A percentile compares a stretch with the other conserved stretches of the same genome.
Evolutionary conservation across 306 rosid genomes (phyloP).

Genomic region (Cyclanthera cordifolia): DNA sequence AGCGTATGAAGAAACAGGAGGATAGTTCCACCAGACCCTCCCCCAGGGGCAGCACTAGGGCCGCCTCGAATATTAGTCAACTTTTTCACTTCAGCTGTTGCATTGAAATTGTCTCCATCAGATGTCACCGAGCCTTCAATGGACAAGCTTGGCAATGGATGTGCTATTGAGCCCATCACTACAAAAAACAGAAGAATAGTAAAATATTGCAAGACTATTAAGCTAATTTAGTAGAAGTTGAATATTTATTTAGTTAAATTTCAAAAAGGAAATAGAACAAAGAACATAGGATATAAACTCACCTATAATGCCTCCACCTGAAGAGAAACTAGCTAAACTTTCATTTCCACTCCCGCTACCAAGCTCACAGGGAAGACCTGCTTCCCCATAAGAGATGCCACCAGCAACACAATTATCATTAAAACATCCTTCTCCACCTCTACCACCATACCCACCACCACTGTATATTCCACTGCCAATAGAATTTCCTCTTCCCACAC

Average conservation of each 20-base stretch:
- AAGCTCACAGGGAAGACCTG: slow-evolving; percentile 81
- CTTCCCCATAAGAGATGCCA: slow-evolving; percentile 75
- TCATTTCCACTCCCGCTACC: slow-evolving; percentile 96
- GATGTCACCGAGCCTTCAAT: slow-evolving; percentile 62
- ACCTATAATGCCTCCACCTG: slow-evolving; percentile 97
- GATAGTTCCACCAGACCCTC: slow-evolving; percentile 93
- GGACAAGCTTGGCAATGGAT: slow-evolving; percentile 75
- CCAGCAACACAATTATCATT: slow-evolving; percentile 43
- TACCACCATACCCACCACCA: slow-evolving; percentile 99
- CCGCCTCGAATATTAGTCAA: slow-evolving; percentile 23
- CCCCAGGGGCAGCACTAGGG: slow-evolving; percentile 64
- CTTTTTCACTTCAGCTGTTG: slow-evolving; percentile 17
- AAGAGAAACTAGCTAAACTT: slow-evolving; percentile 39
- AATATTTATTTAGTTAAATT: background rate
- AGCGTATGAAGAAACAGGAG: slow-evolving; percentile 64
- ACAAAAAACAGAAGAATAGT: slow-evolving; percentile 18
- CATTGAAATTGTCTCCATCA: slow-evolving; percentile 63
- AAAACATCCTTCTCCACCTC: slow-evolving; percentile 64
- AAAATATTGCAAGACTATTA: background rate
- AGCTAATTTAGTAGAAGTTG: background rate
- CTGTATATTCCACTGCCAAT: slow-evolving; percentile 58
- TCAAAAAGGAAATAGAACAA: background rate
- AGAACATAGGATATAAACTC: slow-evolving; percentile 22
- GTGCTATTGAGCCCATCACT: slow-evolving; percentile 84
- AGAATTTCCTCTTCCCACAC: slow-evolving; percentile 60